phyloP scores from a whole-genome alignment of 1,284 basidiomycete species.

The Cutaneotrichosporon arboriforme region DNA sequence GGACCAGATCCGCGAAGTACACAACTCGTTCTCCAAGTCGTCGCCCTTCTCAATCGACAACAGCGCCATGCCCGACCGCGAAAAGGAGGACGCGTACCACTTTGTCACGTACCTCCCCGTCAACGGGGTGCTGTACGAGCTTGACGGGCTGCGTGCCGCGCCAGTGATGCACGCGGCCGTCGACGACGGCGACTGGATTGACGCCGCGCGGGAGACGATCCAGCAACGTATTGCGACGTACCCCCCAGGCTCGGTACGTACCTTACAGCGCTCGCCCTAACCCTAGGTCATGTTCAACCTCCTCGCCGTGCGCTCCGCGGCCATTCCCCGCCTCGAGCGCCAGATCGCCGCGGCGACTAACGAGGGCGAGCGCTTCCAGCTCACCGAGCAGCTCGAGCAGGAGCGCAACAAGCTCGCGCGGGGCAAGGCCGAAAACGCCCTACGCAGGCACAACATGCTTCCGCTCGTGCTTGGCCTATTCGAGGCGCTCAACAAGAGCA shows the following conservation, averaged over 20 bases:
- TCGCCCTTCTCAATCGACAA: conserved; percentile 77
- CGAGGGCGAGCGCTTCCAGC: conserved; percentile 50
- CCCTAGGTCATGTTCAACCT: conserved; percentile 81
- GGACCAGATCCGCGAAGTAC: conserved; percentile 10
- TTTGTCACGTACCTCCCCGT: conserved; percentile 85
- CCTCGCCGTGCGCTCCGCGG: conserved; percentile 73
- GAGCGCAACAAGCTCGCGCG: conserved; percentile 70
- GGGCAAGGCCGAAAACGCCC: conserved; percentile 58
- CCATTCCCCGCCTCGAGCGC: conserved; percentile 60
- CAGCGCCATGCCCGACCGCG: conserved; percentile 53
- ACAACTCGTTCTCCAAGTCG: conserved; percentile 55
- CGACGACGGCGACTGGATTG: conserved; percentile 66
- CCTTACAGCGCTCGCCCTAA: neutral
- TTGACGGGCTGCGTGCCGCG: conserved; percentile 74
- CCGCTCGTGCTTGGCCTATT: conserved; percentile 34
- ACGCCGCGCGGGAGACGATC: conserved; percentile 72
- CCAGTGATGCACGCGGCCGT: conserved; percentile 70
- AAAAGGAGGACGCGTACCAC: conserved; percentile 85
- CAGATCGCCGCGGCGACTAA: conserved; percentile 54
- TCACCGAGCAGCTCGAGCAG: conserved; percentile 61
- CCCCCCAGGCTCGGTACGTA: conserved; percentile 68
- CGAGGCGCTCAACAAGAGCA: conserved; percentile 37
- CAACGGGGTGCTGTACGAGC: conserved; percentile 75
- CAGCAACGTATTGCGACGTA: conserved; percentile 80
- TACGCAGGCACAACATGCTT: conserved; percentile 52